A percentile compares a stretch with the other conserved stretches of the same genome.
Conservation (phyloP, 768 basidiomycete genomes). For the Tricholoma terreum region DNA sequence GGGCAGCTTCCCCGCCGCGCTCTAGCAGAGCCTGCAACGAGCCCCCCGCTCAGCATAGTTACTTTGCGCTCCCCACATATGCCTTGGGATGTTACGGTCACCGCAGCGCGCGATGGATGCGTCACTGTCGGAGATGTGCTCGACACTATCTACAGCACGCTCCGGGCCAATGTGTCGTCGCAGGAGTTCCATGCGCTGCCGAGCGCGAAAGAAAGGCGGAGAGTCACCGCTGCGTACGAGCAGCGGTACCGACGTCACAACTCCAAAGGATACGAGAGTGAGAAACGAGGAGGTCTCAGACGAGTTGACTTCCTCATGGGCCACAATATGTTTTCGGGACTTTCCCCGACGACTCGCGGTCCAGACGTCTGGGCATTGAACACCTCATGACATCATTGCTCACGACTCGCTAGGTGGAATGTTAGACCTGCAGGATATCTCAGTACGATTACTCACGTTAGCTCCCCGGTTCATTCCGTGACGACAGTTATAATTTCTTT, state of each 20-base stretch:
- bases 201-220: conserved; percentile 29
- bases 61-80: conserved; percentile 27
- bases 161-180: conserved; percentile 39
- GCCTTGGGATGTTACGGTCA: conserved; percentile 36
- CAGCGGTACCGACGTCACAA: conserved; percentile 39
- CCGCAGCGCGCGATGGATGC: conserved; percentile 22
- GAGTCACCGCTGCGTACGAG: conserved; percentile 47
- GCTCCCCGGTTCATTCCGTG: neutral
- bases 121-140: conserved; percentile 39
- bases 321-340: conserved; percentile 41
- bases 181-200: conserved; percentile 42
- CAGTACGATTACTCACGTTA: neutral
- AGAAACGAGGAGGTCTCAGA: conserved; percentile 51
- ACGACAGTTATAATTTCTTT: neutral
- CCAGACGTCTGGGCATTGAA: conserved; percentile 32
- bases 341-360: conserved; percentile 31
- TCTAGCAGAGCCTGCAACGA: conserved; percentile 32
- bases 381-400: conserved; percentile 4
- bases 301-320: conserved; percentile 58
- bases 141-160: conserved; percentile 29
- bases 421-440: neutral
- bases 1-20: conserved; percentile 20
- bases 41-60: conserved; percentile 28
- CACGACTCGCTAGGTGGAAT: too few relatives aligned
- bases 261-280: conserved; percentile 35